Conservation (phyloP, 345 rosid species). For the Punica granatum region DNA sequence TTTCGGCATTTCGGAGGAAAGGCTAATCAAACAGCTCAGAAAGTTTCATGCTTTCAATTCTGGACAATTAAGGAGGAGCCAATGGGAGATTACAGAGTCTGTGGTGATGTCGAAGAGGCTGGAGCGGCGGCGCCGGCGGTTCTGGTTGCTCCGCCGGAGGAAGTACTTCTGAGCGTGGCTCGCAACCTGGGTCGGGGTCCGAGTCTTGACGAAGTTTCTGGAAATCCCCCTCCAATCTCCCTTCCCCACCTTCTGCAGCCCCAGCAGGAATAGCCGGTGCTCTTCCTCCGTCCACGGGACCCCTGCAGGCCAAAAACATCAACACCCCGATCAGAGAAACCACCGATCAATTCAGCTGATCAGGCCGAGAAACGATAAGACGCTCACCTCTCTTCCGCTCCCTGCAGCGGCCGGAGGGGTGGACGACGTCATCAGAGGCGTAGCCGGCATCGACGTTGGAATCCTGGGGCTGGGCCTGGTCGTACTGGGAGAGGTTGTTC, state of each 20-base stretch:
- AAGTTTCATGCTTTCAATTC: not conserved
- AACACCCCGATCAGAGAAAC: conserved; percentile 4
- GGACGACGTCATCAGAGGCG: conserved; percentile 73
- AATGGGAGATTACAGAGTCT: conserved; percentile 41
- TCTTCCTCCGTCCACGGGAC: conserved; percentile 99
- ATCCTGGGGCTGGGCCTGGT: conserved; percentile 33
- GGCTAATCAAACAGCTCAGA: not conserved
- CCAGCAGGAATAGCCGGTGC: conserved; percentile 76
- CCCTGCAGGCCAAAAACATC: conserved; percentile 26
- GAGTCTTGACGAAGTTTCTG: conserved; percentile 67
- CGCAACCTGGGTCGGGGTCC: conserved; percentile 95
- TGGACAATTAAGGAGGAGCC: not conserved
- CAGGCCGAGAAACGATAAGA: not conserved
- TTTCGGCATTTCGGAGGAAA: not conserved
- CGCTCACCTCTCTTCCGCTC: conserved; percentile 81
- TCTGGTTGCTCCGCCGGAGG: conserved; percentile 67
- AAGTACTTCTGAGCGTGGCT: conserved; percentile 98
- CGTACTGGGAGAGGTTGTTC: conserved; percentile 73
- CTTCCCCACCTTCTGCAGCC: conserved; percentile 82
- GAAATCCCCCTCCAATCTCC: conserved; percentile 98
- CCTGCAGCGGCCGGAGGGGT: conserved; percentile 35
- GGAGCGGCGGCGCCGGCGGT: conserved; percentile 88
- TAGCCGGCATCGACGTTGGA: conserved; percentile 14
- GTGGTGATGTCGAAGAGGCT: conserved; percentile 90
- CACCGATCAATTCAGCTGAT: not conserved